A percentile compares a stretch with the other conserved stretches of the same genome.
phyloP scores from a whole-genome alignment of 164 flowering plant genomes.

The Annona squamosa region DNA sequence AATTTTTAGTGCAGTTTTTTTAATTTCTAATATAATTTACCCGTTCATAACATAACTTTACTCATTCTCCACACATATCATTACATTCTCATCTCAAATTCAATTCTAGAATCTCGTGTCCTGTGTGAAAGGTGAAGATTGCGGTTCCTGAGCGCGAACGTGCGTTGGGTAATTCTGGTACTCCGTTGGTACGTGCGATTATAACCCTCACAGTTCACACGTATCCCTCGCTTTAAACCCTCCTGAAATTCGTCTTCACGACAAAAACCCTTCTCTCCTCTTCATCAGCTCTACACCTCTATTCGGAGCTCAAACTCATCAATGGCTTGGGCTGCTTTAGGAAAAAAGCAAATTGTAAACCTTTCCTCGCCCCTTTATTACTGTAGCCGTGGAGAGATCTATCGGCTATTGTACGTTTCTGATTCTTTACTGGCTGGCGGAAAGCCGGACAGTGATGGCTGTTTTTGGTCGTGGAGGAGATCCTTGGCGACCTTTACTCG shows the following conservation, averaged over 20 bases:
- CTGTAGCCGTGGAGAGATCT: conserved; percentile 36
- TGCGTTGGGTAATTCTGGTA: no score
- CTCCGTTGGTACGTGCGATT: no score
- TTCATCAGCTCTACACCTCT: neutral
- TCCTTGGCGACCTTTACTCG: conserved; percentile 94
- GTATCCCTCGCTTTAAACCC: neutral
- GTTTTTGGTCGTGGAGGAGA: conserved; percentile 46
- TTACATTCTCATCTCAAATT: no score
- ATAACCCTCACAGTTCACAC: no score
- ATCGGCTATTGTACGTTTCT: conserved; percentile 14
- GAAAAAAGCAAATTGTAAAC: conserved; percentile 54
- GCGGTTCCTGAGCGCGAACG: no score
- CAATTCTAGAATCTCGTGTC: no score
- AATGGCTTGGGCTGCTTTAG: conserved; percentile 63
- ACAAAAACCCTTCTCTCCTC: neutral
- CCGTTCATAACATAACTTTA: no score
- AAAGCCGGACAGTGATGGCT: conserved; percentile 4
- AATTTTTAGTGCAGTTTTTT: no score
- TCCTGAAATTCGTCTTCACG: neutral
- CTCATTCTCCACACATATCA: no score
- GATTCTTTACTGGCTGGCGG: conserved; percentile 33
- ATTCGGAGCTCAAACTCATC: neutral
- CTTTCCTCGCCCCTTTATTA: conserved; percentile 43
- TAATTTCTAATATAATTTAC: no score
- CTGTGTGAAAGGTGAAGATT: no score